Percentiles rank a stretch among this genome's conserved stretches.
phyloP scores from a whole-genome alignment of 2,329 filamentous ascomycete species.

The Aspergillus jensenii region DNA sequence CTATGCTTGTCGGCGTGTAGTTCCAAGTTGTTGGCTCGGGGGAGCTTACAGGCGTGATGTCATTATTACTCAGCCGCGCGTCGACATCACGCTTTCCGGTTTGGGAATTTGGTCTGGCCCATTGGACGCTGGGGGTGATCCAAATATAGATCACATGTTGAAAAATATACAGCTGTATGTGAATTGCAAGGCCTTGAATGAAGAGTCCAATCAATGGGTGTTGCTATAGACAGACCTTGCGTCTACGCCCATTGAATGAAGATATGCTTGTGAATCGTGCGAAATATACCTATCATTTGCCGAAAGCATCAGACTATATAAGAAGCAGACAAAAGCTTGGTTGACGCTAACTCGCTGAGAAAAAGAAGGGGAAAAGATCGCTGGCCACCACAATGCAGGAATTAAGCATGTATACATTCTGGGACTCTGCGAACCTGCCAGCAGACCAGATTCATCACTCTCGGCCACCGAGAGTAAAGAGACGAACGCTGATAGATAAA shows the following conservation, averaged over 20 bases:
- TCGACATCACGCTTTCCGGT: not conserved
- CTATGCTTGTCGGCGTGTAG: not conserved
- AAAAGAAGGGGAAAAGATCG: not conserved
- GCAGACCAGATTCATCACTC: constrained; percentile 10
- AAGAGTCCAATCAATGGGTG: not conserved
- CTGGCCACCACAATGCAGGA: constrained; percentile 10
- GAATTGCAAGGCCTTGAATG: not conserved
- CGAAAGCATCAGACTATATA: not conserved
- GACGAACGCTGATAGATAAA: not conserved
- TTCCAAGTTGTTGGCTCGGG: not conserved
- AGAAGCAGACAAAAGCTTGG: not conserved
- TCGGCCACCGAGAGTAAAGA: not conserved
- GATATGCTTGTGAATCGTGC: not conserved
- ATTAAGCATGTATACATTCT: constrained; percentile 9
- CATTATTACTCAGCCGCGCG: constrained; percentile 11
- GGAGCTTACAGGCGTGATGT: not conserved
- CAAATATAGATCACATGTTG: not conserved
- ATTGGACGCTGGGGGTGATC: not conserved
- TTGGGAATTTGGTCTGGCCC: not conserved
- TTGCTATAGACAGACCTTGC: not conserved
- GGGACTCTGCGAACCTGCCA: constrained; percentile 6
- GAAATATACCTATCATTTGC: not conserved
- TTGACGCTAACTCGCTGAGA: not conserved
- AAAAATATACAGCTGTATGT: too few species aligned
- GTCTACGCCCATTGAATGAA: not conserved